Percentiles rank a stretch among this genome's conserved stretches.
phyloP scores from a whole-genome alignment of 2,329 filamentous ascomycete species.

The Chaetomiaceae sp. region DNA sequence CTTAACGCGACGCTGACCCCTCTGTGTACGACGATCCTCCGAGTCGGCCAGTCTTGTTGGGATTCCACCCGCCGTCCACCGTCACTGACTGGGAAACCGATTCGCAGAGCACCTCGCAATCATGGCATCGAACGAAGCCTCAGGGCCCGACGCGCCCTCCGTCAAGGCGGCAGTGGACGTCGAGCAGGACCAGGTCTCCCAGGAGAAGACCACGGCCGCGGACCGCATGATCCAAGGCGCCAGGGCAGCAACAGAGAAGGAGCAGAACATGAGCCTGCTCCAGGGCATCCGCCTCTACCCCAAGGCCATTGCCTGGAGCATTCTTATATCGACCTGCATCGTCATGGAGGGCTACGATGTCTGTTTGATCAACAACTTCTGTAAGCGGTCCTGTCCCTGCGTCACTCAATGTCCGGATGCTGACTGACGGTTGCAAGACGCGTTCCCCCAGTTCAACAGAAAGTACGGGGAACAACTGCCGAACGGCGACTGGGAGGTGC shows the following conservation, averaged over 20 bases:
- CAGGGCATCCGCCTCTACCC: slow-evolving; percentile 80
- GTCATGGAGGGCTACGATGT: slow-evolving; percentile 90
- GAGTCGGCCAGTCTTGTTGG: no score
- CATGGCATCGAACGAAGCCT: slow-evolving; percentile 14
- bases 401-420: not conserved
- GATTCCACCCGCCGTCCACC: no score
- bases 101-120: not conserved
- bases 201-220: slow-evolving; percentile 27
- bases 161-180: not conserved
- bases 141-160: slow-evolving; percentile 3
- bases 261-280: slow-evolving; percentile 65
- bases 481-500: slow-evolving; percentile 50
- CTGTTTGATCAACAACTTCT: slow-evolving; percentile 77
- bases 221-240: slow-evolving; percentile 42
- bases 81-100: no score
- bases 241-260: slow-evolving; percentile 52
- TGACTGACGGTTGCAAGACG: slow-evolving; percentile 34
- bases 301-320: slow-evolving; percentile 77
- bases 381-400: slow-evolving; percentile 31
- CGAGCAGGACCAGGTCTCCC: slow-evolving; percentile 13
- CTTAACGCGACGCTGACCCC: not conserved
- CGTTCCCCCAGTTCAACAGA: slow-evolving; percentile 52
- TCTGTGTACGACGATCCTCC: no score
- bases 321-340: slow-evolving; percentile 86
- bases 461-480: slow-evolving; percentile 50